Evolutionary conservation across 2,329 filamentous ascomycete species (phyloP), one percentile per base, ranked within the genome.

Genomic region (Pseudogymnoascus sp.): DNA sequence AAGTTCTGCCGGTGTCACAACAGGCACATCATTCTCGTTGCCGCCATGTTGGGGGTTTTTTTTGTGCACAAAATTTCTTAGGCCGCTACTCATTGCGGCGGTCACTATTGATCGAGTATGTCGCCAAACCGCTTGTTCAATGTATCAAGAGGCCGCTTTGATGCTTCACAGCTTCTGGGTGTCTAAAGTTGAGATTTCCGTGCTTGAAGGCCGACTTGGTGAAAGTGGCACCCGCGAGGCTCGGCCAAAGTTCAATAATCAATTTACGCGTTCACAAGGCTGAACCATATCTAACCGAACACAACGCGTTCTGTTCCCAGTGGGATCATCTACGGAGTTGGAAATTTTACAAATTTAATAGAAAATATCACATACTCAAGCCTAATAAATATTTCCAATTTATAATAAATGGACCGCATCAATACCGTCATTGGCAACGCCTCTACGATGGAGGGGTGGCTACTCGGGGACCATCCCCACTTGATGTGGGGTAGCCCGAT

Each of bases 211-310:
- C 41, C 23, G 41, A 52, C 41, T 28, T 18, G 41, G n/a, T 52
- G 41, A 52, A 52, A 52, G 23, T 52, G 41, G 8, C 23, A 52
- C 41, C 23, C 41, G 23, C 41, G 41, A 52, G 41, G 41, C 23
- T 48, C n/a, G 8, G 6, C 5, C 19, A 3, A 39, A 34, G 38
- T 34, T 3, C 2, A 12, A 2, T 5, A 39, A 39, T 52, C 26
- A 30, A 52, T 52, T 30, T 52, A 52, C 41, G 41, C 41, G 41
- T 52, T 30, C 8, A 7, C 41, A 52, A 52, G 41, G 41, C 41
- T 52, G 41, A 52, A 52, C n/a, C 23, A 18, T 2, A 18, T 3
- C 41, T 52, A 52, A 30, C 41, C 41, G 41, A 30, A 10, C 3
- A 10, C 9, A 9, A 52, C 41, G 41, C 41, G 41, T 18, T 52